Conservation (phyloP, 495 filamentous ascomycete genomes). For the Mytilinidion resinicola region DNA sequence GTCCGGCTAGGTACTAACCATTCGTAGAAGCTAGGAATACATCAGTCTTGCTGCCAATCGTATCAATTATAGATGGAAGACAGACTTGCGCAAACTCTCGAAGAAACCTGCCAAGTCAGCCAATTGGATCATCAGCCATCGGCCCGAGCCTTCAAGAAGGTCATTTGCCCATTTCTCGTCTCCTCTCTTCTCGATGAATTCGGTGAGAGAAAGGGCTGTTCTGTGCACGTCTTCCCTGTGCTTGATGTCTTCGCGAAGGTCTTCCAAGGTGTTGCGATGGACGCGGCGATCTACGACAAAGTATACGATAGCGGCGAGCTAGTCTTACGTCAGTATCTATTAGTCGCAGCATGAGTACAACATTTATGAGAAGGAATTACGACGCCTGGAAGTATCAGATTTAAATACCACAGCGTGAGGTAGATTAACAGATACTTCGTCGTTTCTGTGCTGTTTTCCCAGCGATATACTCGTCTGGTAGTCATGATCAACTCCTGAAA, state of each 20-base stretch:
- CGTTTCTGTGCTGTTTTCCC: conserved; percentile 39
- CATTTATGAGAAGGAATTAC: conserved; percentile 38
- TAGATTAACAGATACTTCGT: conserved; percentile 24
- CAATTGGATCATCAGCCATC: conserved; percentile 41
- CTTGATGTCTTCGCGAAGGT: conserved; percentile 36
- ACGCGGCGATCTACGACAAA: conserved; percentile 36
- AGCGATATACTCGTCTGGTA: conserved; percentile 40
- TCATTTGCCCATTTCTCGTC: conserved; percentile 39
- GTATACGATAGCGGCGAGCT: conserved; percentile 28
- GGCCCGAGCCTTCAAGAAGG: conserved; percentile 37
- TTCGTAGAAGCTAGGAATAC: conserved; percentile 38
- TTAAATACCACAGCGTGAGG: conserved; percentile 5
- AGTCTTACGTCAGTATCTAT: conserved; percentile 34
- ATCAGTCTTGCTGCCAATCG: background rate
- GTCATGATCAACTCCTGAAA: conserved; percentile 41
- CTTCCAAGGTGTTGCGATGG: conserved; percentile 32
- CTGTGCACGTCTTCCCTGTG: conserved; percentile 28
- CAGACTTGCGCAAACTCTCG: conserved; percentile 39
- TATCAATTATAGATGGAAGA: background rate
- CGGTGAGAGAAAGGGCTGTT: conserved; percentile 34
- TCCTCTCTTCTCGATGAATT: conserved; percentile 43
- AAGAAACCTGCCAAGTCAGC: conserved; percentile 41
- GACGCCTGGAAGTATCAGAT: conserved; percentile 10
- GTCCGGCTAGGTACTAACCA: conserved; percentile 40
- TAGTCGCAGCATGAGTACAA: conserved; percentile 34